Conservation (phyloP, 1,284 basidiomycete species). For the Takashimella tepidaria region DNA sequence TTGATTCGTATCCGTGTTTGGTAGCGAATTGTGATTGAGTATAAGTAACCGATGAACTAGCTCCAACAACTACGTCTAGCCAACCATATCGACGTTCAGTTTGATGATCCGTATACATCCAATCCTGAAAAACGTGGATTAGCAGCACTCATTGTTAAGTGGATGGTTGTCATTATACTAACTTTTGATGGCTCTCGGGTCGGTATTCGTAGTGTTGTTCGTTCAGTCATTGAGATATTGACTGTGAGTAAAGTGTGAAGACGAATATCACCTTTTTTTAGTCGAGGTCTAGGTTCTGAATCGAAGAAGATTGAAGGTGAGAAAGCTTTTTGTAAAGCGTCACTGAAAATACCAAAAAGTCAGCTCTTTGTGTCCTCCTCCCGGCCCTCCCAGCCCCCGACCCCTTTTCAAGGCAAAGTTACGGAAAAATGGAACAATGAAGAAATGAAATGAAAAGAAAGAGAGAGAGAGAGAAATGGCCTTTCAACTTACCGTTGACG, state of each 20-base stretch:
- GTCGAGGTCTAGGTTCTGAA: slow-evolving; percentile 53
- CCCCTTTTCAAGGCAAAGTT: no score
- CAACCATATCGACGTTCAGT: slow-evolving; percentile 57
- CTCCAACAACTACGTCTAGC: slow-evolving; percentile 68
- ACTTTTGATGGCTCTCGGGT: slow-evolving; percentile 65
- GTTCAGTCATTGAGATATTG: slow-evolving; percentile 70
- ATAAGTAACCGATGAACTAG: slow-evolving; percentile 76
- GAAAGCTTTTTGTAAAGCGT: slow-evolving; percentile 70
- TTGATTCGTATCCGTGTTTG: slow-evolving; percentile 66
- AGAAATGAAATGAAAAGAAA: no score
- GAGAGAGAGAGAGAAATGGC: no score
- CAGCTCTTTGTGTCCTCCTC: no score
- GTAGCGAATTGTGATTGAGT: slow-evolving; percentile 73
- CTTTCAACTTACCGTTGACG: slow-evolving; percentile 62
- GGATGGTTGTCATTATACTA: not conserved
- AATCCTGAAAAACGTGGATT: slow-evolving; percentile 18
- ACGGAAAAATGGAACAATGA: not conserved
- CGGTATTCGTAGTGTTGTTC: slow-evolving; percentile 71
- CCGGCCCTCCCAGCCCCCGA: no score
- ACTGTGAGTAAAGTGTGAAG: slow-evolving; percentile 71
- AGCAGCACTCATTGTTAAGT: slow-evolving; percentile 3
- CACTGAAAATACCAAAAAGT: no score
- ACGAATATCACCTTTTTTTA: slow-evolving; percentile 72
- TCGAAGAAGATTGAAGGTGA: slow-evolving; percentile 74
- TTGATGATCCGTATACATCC: slow-evolving; percentile 31